Evolutionary conservation across 495 filamentous ascomycete genomes (phyloP), one percentile per base, ranked within the genome.

Genomic region (Astrothelium subdiscretum): DNA sequence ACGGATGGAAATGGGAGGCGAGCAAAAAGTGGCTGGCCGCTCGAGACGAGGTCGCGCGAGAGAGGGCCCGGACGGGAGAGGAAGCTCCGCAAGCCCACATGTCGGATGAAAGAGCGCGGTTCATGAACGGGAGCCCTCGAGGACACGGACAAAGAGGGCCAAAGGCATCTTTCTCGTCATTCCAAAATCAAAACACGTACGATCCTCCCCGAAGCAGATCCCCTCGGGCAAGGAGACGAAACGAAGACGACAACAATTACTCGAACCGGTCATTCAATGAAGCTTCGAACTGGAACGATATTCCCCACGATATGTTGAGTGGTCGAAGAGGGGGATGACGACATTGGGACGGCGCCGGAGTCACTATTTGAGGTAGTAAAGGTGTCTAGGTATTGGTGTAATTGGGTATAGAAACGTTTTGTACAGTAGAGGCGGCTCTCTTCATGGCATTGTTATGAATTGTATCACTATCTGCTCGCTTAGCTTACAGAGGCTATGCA

Each of bases 1-100:
- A 98, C 70, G 94, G 94, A n/a, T 97, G 91, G 91, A 82, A 74
- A 67, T 98, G 94, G 94, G 91, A 96, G 69, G 81, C 91, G 1
- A 95, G 84, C 62, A 58, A 67, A 3, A 70, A 70, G 44, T 78
- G 76, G 76, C 54, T 63, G 2, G 65, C 59, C 0, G 71, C 70
- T 22, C 61, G 70, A 2, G 74, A 74, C 3, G 65, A 65, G 18
- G 60, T 77, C 2, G 59, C 43, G 12, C 59, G 62, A 32, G 62
- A 73, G 44, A 67, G 74, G 24, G 59, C 24, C 31, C 29, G 20
- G 57, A 42, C 26, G 2, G 66, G 66, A 54, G 59, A 40, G 38
- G 59, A 69, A 57, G 68, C 22, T 0, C 20, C 20, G 24, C 48
- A 54, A 29, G 8, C 4, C 3, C 5, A 54, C 15, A 24, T 5